Conservation (phyloP, 176 grass and related monocot genomes). For the Areca catechu region DNA sequence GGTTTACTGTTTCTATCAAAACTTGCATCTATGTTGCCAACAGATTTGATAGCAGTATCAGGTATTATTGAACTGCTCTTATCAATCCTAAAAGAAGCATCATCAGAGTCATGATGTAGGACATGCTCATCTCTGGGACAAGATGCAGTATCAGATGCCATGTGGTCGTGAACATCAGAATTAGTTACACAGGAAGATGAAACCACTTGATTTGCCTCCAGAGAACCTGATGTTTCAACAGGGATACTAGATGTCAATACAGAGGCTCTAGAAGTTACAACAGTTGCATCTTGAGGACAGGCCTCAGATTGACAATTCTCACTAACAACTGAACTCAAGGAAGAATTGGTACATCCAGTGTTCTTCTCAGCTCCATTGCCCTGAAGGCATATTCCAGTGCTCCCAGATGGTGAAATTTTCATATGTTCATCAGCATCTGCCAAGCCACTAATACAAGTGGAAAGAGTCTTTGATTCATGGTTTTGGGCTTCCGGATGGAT, state of each 20-base stretch:
- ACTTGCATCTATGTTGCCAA: constrained; percentile 16
- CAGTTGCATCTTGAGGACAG: constrained; percentile 29
- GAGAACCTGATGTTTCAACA: constrained; percentile 32
- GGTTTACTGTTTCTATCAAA: constrained; percentile 28
- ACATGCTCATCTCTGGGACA: constrained; percentile 19
- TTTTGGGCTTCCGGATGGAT: constrained; percentile 16
- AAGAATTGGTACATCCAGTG: constrained; percentile 43
- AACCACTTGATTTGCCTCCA: constrained; percentile 39
- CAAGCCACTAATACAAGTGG: constrained; percentile 41
- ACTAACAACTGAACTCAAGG: constrained; percentile 55
- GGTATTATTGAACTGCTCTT: constrained; percentile 15
- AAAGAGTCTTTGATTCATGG: constrained; percentile 30
- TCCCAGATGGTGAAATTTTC: constrained; percentile 19
- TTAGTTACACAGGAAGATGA: constrained; percentile 39
- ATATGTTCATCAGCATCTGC: constrained; percentile 32
- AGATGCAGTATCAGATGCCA: constrained; percentile 24
- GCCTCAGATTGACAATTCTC: constrained; percentile 39
- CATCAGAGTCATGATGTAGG: constrained; percentile 30
- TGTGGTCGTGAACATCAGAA: constrained; percentile 29
- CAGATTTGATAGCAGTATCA: constrained; percentile 25
- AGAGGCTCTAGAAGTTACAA: constrained; percentile 36
- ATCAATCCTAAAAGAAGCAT: constrained; percentile 21
- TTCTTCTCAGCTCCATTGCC: constrained; percentile 28
- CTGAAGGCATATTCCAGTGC: constrained; percentile 31
- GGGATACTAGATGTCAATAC: constrained; percentile 35